Evolutionary conservation across 2,329 filamentous ascomycete genomes (phyloP).

Genomic region (Stylonectria norvegica): DNA sequence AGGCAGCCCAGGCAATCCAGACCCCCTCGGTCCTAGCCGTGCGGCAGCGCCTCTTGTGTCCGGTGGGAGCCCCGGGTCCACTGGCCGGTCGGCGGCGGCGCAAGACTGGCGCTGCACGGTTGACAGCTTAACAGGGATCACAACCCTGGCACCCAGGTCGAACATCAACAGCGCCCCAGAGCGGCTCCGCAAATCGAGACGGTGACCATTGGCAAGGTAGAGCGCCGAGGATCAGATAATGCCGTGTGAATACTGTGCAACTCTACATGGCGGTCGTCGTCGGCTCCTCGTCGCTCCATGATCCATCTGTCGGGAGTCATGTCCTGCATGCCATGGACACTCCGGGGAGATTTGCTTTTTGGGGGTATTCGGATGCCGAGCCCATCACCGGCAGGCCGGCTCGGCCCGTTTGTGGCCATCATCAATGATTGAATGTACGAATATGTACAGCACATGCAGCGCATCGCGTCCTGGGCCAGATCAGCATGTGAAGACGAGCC

Average conservation of each 20-base stretch:
- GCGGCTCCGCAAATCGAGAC: slow-evolving; percentile 18
- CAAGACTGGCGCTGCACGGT: slow-evolving; percentile 14
- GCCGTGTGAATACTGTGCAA: too few relatives aligned
- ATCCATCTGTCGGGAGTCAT: too few relatives aligned
- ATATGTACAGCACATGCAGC: too few relatives aligned
- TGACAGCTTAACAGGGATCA: slow-evolving; percentile 19
- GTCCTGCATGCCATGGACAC: too few relatives aligned
- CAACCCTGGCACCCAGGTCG: slow-evolving; percentile 4
- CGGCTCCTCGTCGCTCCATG: too few relatives aligned
- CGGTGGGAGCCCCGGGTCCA: slow-evolving; percentile 20
- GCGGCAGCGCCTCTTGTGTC: slow-evolving; percentile 17
- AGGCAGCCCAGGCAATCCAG: too few relatives aligned
- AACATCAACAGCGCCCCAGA: slow-evolving; percentile 19
- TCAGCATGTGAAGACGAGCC: too few relatives aligned
- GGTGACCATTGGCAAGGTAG: slow-evolving; percentile 8
- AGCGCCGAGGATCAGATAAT: slow-evolving; percentile 7
- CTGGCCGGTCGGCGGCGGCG: slow-evolving; percentile 7
- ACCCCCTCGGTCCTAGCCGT: slow-evolving; percentile 10
- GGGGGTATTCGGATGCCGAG: not conserved
- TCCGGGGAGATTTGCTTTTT: not conserved
- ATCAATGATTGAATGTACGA: too few relatives aligned
- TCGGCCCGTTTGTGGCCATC: too few relatives aligned
- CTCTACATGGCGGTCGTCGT: too few relatives aligned
- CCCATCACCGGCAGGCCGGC: not conserved
- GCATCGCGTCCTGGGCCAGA: not conserved